Percentiles rank a stretch among this genome's conserved stretches.
Evolutionary conservation across 2,329 filamentous ascomycete species (phyloP).

Genomic region (Trichoderma cornu-damae): DNA sequence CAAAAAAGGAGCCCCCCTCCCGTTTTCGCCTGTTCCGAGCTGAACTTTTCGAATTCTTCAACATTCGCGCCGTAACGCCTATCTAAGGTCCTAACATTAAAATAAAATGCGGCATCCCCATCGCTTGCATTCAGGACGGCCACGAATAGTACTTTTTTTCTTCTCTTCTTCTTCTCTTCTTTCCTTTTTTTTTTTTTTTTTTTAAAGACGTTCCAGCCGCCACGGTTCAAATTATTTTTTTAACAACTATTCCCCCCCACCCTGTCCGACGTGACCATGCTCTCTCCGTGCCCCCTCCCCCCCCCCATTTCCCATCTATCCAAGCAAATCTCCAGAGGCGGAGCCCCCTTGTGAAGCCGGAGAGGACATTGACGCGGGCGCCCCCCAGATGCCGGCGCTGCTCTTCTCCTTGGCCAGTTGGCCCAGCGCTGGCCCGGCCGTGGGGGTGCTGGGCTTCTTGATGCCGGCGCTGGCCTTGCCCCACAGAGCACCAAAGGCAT

Average conservation of each 20-base stretch:
- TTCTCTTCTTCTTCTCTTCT: too few relatives aligned
- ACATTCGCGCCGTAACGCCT: conserved; percentile 14
- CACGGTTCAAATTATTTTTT: conserved; percentile 2
- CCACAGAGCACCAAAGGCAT: conserved; percentile 89
- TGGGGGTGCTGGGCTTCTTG: conserved; percentile 63
- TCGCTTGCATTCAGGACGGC: conserved; percentile 14
- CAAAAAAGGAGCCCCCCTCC: too few relatives aligned
- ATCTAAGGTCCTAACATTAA: conserved; percentile 29
- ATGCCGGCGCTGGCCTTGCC: conserved; percentile 66
- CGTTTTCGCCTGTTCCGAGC: background rate
- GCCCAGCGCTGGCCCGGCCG: conserved; percentile 71
- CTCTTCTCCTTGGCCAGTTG: conserved; percentile 98
- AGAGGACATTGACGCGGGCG: conserved; percentile 47
- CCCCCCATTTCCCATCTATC: too few relatives aligned
- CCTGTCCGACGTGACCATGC: background rate
- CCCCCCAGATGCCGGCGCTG: conserved; percentile 88
- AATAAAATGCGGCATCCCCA: conserved; percentile 26
- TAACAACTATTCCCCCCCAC: background rate
- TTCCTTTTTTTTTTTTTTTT: too few relatives aligned
- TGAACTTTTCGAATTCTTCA: conserved; percentile 12
- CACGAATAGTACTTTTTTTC: conserved; percentile 9
- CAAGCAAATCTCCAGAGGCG: conserved; percentile 46
- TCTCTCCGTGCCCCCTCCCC: conserved; percentile 12
- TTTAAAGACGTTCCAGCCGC: conserved; percentile 5
- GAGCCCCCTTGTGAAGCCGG: conserved; percentile 33